Conservation (phyloP, 2,329 filamentous ascomycete genomes). For the Chalara sp. region DNA sequence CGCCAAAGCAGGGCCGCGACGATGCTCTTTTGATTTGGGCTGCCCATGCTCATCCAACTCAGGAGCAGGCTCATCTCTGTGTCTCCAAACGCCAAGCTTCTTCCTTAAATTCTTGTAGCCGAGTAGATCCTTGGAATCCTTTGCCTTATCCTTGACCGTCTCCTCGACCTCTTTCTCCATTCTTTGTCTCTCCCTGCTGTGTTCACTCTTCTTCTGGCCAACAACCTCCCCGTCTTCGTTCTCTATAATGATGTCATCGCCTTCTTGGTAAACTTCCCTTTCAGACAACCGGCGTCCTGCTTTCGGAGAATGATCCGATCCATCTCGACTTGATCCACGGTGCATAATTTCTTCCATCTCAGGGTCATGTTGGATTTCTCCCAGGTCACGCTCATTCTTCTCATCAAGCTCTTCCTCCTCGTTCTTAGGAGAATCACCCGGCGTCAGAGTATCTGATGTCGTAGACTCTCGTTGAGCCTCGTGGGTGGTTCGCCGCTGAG, state of each 20-base stretch:
- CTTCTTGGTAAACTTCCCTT: conserved; percentile 75
- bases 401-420: conserved; percentile 9
- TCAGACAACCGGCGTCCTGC: conserved; percentile 24
- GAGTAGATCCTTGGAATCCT: conserved; percentile 19
- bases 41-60: conserved; percentile 29
- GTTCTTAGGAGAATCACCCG: conserved; percentile 20
- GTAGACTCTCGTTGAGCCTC: conserved; percentile 18
- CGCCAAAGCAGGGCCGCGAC: conserved; percentile 67
- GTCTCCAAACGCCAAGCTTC: conserved; percentile 24
- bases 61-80: conserved; percentile 31
- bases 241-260: conserved; percentile 72
- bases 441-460: conserved; percentile 24
- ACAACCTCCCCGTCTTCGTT: conserved; percentile 83
- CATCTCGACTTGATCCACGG: conserved; percentile 26
- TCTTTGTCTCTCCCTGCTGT: neutral
- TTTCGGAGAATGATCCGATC: conserved; percentile 24
- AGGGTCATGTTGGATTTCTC: conserved; percentile 27
- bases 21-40: conserved; percentile 31
- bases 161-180: conserved; percentile 33
- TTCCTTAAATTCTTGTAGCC: conserved; percentile 22
- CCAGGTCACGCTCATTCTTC: conserved; percentile 22
- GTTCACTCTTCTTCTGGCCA: conserved; percentile 47
- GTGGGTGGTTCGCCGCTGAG: conserved; percentile 34
- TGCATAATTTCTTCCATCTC: conserved; percentile 28
- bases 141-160: conserved; percentile 30